phyloP scores from a whole-genome alignment of 1,284 basidiomycete genomes.

The Rhodotorula sp. region DNA sequence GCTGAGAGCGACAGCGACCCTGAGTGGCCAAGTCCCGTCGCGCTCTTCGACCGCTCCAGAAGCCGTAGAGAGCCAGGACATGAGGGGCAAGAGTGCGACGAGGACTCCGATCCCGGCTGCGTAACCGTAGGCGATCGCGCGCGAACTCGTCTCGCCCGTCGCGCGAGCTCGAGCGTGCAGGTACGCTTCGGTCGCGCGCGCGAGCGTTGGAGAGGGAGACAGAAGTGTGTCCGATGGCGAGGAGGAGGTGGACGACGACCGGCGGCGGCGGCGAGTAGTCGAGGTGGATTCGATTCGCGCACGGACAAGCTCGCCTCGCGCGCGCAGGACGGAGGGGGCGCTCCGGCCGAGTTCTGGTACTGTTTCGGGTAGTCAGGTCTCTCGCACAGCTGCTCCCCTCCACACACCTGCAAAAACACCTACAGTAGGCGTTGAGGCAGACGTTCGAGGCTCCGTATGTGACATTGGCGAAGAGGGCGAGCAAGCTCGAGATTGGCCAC shows the following conservation, averaged over 20 bases:
- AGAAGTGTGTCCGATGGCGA: not conserved
- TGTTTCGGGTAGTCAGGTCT: constrained; percentile 51
- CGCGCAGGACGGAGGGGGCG: constrained; percentile 21
- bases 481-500: constrained; percentile 63
- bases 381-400: not conserved
- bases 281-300: not conserved
- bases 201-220: not conserved
- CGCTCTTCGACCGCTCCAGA: constrained; percentile 13
- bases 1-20: constrained; percentile 30
- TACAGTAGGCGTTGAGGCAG: constrained; percentile 75
- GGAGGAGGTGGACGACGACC: not conserved
- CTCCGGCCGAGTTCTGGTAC: constrained; percentile 53
- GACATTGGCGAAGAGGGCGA: constrained; percentile 72
- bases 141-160: constrained; percentile 74
- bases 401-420: not conserved
- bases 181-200: not conserved
- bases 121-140: constrained; percentile 80
- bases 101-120: constrained; percentile 66
- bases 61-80: constrained; percentile 52
- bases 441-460: constrained; percentile 79
- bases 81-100: constrained; percentile 68
- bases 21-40: constrained; percentile 25
- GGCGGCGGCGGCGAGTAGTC: not conserved
- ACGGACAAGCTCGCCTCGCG: not conserved
- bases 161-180: constrained; percentile 49